Conservation (phyloP, 768 basidiomycete species). For the Auricularia heimuer region DNA sequence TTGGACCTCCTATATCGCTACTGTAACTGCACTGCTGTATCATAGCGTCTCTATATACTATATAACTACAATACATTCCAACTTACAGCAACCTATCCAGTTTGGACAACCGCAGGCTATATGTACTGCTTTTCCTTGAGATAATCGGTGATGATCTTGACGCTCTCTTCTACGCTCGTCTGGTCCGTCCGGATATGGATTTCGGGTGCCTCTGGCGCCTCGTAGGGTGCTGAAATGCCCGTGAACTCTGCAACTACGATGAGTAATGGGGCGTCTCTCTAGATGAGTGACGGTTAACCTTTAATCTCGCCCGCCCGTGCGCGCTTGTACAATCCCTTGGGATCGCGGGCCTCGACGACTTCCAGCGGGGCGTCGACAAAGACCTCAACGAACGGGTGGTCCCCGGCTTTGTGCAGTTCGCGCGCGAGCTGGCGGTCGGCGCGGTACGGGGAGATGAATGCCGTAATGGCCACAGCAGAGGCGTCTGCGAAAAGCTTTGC, state of each 20-base stretch:
- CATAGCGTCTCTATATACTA: too few species aligned
- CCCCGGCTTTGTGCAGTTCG: constrained; percentile 62
- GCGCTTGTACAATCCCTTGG: constrained; percentile 96
- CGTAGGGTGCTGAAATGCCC: constrained; percentile 95
- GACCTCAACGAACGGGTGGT: constrained; percentile 84
- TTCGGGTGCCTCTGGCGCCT: constrained; percentile 76
- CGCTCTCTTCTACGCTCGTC: constrained; percentile 65
- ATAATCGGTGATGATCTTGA: constrained; percentile 70
- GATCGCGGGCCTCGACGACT: constrained; percentile 86
- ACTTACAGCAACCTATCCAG: too few species aligned
- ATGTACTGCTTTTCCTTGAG: constrained; percentile 46
- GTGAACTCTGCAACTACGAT: constrained; percentile 67
- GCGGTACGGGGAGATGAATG: constrained; percentile 97
- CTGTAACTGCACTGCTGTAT: too few species aligned
- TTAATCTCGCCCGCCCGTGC: constrained; percentile 93
- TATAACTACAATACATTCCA: too few species aligned
- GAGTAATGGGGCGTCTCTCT: too few species aligned
- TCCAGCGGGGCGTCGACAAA: constrained; percentile 86
- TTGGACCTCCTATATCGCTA: too few species aligned
- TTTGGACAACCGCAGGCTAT: constrained; percentile 2
- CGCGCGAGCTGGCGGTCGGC: constrained; percentile 78
- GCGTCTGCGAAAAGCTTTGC: constrained; percentile 90
- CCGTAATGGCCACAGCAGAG: constrained; percentile 77
- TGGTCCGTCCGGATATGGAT: constrained; percentile 87
- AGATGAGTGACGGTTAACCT: constrained; percentile 37